Evolutionary conservation across 2,329 filamentous ascomycete genomes (phyloP).

Genomic region (Volutella citrinella): DNA sequence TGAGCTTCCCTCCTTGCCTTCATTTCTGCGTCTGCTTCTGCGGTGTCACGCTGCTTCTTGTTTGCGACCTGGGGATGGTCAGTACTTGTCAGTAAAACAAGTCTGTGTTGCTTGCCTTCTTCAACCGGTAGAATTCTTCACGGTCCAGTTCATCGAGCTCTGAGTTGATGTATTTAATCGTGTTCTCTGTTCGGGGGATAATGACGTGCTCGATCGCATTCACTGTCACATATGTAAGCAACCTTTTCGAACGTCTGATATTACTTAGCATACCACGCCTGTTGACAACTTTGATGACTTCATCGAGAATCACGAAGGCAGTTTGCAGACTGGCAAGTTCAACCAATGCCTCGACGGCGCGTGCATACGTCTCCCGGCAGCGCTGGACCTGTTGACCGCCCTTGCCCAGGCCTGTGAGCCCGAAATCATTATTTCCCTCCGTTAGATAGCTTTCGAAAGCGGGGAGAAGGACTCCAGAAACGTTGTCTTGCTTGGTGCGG

Average conservation of each 20-base stretch:
- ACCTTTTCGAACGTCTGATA: no score
- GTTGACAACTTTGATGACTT: conserved; percentile 99
- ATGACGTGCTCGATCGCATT: conserved; percentile 97
- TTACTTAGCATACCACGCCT: conserved; percentile 65
- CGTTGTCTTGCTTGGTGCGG: conserved; percentile 95
- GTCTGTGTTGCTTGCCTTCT: conserved; percentile 72
- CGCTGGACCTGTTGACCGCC: conserved; percentile 95
- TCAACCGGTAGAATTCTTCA: conserved; percentile 96
- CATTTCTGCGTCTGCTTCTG: conserved; percentile 70
- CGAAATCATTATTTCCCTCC: conserved; percentile 93
- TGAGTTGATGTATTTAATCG: conserved; percentile 99
- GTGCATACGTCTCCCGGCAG: conserved; percentile 91
- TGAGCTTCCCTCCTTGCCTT: conserved; percentile 64
- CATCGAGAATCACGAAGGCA: conserved; percentile 95
- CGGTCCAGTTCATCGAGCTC: conserved; percentile 96
- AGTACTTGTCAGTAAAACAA: no score
- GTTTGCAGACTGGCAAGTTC: conserved; percentile 95
- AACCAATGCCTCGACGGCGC: conserved; percentile 92
- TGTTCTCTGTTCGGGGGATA: conserved; percentile 96
- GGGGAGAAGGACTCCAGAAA: conserved; percentile 91
- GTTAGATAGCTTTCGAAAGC: conserved; percentile 88
- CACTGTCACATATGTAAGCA: no score
- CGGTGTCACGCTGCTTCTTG: conserved; percentile 78
- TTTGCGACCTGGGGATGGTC: conserved; percentile 56
- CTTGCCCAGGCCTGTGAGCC: conserved; percentile 90